These are phyloP conservation scores for Fusarium chuoi DNA, from an alignment of 2,329 filamentous ascomycete species.

Conservation along the genomic window DNA sequence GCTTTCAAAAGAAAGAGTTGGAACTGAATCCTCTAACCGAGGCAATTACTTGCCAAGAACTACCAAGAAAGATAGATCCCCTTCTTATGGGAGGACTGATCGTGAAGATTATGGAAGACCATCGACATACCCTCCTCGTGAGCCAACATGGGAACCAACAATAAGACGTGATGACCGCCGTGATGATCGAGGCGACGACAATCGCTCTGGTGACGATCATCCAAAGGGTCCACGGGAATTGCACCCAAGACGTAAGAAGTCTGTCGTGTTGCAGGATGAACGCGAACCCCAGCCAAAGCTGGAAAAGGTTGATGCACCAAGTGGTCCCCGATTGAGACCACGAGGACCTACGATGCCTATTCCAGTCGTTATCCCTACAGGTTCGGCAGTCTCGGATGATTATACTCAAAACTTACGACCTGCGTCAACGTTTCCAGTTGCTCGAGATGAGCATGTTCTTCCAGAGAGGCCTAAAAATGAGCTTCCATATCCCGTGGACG, in stretches of 20 bases:
- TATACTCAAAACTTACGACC: conserved; percentile 35
- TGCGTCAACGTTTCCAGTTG: conserved; percentile 48
- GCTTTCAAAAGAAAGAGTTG: conserved; percentile 47
- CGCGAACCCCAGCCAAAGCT: conserved; percentile 38
- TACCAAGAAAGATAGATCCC: conserved; percentile 48
- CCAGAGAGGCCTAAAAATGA: conserved; percentile 40
- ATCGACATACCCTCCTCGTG: conserved; percentile 24
- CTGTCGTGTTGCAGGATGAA: conserved; percentile 51
- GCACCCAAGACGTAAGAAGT: conserved; percentile 48
- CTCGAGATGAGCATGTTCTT: conserved; percentile 31
- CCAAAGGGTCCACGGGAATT: conserved; percentile 45
- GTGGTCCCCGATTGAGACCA: conserved; percentile 47
- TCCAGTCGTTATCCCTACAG: conserved; percentile 44
- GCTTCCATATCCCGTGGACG: conserved; percentile 54
- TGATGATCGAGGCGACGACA: conserved; percentile 46
- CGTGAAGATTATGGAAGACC: conserved; percentile 31
- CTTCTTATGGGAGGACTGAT: conserved; percentile 40
- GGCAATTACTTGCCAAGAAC: conserved; percentile 43
- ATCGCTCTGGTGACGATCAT: conserved; percentile 54
- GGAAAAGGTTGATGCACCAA: conserved; percentile 38
- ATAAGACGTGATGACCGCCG: conserved; percentile 33
- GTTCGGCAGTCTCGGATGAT: conserved; percentile 30
- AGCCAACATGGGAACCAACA: conserved; percentile 21
- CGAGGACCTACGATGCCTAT: conserved; percentile 49
- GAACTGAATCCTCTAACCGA: conserved; percentile 32